Base-by-base conservation (phyloP, 1,284 basidiomycete species). In the Chalciporus sp. region DNA sequence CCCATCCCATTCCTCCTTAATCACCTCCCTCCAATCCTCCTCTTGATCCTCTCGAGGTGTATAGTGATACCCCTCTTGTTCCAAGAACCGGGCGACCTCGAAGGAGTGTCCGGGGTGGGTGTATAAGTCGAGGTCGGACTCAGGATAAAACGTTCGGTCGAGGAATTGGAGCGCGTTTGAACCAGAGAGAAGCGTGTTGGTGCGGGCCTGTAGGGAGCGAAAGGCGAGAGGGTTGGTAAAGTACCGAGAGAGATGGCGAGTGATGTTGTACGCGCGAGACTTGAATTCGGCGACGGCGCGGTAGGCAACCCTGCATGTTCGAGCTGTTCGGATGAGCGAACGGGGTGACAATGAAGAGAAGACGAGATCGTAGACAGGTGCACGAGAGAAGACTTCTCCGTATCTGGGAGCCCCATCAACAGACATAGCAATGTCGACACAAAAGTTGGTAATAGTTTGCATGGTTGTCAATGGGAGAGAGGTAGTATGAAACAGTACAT, bases 131-230 rank as follows among this genome's bases (percentile, higher is more conserved):
- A 82, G 73, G 60, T 81, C 80, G 4, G 77, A 69, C 16, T 73
- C 70, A 1, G 72, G 72, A 58, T 81, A 83, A 26, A 66, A 59
- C 1, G 66, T 61, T 10, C 80, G 60, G 42, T 75, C 74, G 44
- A 83, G 69, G 60, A 82, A 78, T 57, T 82, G 80, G 7, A 82
- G 72, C 1, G 75, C 80, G 28, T 63, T 68, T 0, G 80, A 82
- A 14, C 81, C 81, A 1, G 80, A 81, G 23, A 83, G 72, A 12
- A 83, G 56, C 0, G 74, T 71, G 23, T 72, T 72, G 0, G 77
- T 80, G 37, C 59, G 55, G 1, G 71, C 73, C 61, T 81, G 80
- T 7, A 82, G 62, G 28, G 58, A 64, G 16, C 80, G 74, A 55
- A 82, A 80, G 12, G 64, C 65, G 47, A 70, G 14, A 23, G 74